phyloP scores from a whole-genome alignment of 176 grass and related monocot genomes.

The Cocos nucifera region DNA sequence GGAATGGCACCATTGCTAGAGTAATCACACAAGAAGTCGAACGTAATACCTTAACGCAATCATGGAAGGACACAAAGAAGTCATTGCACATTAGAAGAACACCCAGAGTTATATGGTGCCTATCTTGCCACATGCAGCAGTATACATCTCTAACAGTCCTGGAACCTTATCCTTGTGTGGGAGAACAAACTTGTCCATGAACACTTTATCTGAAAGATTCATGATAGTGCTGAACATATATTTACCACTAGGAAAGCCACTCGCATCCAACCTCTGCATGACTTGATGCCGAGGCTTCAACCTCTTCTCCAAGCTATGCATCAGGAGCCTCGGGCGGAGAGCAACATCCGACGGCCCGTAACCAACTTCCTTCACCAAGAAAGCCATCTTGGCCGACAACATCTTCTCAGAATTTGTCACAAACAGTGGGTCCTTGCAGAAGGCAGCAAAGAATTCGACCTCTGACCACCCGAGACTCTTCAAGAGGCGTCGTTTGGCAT shows the following conservation, averaged over 20 bases:
- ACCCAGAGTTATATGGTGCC: no score
- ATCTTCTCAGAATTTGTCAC: not conserved
- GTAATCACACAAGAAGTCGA: no score
- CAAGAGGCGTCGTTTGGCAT: not conserved
- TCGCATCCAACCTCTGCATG: not conserved
- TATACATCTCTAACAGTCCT: not conserved
- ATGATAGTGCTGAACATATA: not conserved
- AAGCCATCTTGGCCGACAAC: not conserved
- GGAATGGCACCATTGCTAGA: no score
- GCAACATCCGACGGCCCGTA: not conserved
- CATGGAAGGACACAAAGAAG: no score
- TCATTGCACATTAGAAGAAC: no score
- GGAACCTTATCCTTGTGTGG: not conserved
- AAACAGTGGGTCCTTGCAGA: not conserved
- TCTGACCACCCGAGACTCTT: constrained; percentile 1
- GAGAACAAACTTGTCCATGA: not conserved
- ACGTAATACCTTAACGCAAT: no score
- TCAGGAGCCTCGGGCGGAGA: not conserved
- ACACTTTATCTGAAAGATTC: not conserved
- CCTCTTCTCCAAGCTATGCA: constrained; percentile 4
- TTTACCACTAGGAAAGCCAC: not conserved
- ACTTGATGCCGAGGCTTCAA: not conserved
- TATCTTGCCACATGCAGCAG: no score
- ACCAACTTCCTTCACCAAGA: not conserved
- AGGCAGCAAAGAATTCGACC: not conserved